Base-by-base conservation (phyloP, 176 grass and related monocot genomes). In the Secale cereale region DNA sequence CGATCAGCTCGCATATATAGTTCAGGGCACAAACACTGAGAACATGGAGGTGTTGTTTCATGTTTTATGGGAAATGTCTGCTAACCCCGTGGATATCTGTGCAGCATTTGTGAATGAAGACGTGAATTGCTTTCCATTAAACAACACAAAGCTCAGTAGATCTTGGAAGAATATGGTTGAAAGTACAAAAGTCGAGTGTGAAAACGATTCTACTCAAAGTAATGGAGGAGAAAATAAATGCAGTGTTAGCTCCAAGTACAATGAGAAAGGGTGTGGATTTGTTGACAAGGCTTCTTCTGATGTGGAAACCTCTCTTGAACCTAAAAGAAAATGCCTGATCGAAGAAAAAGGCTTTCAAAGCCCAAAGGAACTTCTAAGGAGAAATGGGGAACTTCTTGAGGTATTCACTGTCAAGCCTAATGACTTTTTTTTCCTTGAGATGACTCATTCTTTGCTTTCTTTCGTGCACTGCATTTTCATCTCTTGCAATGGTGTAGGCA, bases 331-430 rank as follows among this genome's bases (percentile, higher is more conserved):
- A 64, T 57, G 85, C 77, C 81, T 85, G 65, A 92, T 62, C 33
- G 65, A 22, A 43, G 46, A 83, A 72, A 81, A 82, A 27, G 85
- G 78, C 67, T 98, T 98, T 85, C 33, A 87, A 70, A 93, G 81
- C 29, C 91, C 96, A 83, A 98, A 57, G 68, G 96, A 98, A 85
- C 83, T 95, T 79, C 27, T 90, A 52, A 94, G 86, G 81, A 93
- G 96, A 95, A 93, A 65, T 46, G 96, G 96, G 52, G 96, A 98
- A 76, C 96, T 98, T 78, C 82, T 98, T 71, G 93, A 98, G 96
- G 96, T 98, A 98, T 78, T 84, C 63, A 62, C 33, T 65, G 32
- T 62, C 23, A 68, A 61, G 79, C 10, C 86, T 77, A 70, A 63
- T 30, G 74, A 7, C 20, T 22, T 57, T 20, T 20, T 20, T 57